These are phyloP conservation scores for Ceratocystis eucalypticola DNA, from an alignment of 2,329 filamentous ascomycete species.

Conservation along the genomic window DNA sequence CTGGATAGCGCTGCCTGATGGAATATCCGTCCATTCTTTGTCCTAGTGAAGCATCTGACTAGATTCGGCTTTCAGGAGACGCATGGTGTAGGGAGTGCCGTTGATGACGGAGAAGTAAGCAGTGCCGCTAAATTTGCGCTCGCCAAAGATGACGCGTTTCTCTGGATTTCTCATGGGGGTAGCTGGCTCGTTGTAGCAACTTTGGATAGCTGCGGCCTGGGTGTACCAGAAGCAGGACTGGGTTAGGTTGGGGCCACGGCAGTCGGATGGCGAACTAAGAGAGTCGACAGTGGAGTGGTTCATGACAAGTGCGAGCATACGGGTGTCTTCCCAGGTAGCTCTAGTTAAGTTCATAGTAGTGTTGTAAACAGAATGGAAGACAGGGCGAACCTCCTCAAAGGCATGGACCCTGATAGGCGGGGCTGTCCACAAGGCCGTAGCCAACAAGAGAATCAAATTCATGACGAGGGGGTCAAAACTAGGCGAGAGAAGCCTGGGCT, in stretches of 20 bases:
- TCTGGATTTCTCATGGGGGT: background rate
- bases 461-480: background rate
- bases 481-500: background rate
- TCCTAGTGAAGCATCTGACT: constrained; percentile 16
- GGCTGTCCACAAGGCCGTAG: background rate
- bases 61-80: constrained; percentile 4
- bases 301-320: constrained; percentile 11
- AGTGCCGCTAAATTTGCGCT: constrained; percentile 11
- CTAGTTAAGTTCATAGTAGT: background rate
- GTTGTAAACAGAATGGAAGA: constrained; percentile 5
- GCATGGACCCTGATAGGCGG: background rate
- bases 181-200: constrained; percentile 8
- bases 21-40: constrained; percentile 12
- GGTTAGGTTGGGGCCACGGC: constrained; percentile 5
- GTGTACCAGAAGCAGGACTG: constrained; percentile 12
- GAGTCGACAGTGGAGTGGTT: constrained; percentile 1
- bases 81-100: constrained; percentile 15
- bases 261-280: background rate
- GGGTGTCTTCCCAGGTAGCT: background rate
- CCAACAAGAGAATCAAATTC: background rate
- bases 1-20: constrained; percentile 13
- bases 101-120: constrained; percentile 14
- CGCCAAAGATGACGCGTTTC: constrained; percentile 12
- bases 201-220: constrained; percentile 8
- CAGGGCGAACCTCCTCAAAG: constrained; percentile 13